A percentile compares a stretch with the other conserved stretches of the same genome.
Conservation (phyloP, 441 rosid species). For the Francoa sonchifolia region DNA sequence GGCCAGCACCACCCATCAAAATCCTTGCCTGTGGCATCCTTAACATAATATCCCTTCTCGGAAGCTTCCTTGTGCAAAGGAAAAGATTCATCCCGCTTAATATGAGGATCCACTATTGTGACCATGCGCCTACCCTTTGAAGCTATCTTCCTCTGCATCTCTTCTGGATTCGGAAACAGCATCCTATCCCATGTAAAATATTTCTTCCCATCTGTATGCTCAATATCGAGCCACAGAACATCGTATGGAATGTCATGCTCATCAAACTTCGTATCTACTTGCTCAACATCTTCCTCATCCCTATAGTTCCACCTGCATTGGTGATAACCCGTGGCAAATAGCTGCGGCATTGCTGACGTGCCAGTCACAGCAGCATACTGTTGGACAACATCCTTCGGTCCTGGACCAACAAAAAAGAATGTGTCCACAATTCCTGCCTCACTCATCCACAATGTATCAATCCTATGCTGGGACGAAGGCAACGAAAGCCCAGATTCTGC, state of each 20-base stretch:
- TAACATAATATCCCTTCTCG: constrained; percentile 71
- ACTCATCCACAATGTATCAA: constrained; percentile 91
- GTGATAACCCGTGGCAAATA: constrained; percentile 87
- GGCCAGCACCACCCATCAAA: constrained; percentile 99
- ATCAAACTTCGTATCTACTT: constrained; percentile 89
- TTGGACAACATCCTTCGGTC: constrained; percentile 82
- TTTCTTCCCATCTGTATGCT: constrained; percentile 87
- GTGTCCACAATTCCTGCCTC: constrained; percentile 96
- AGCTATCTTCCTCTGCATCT: constrained; percentile 82
- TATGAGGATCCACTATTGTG: constrained; percentile 95
- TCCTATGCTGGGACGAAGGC: constrained; percentile 45
- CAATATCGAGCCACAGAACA: constrained; percentile 95
- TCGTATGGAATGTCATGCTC: constrained; percentile 95
- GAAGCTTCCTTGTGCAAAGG: constrained; percentile 76
- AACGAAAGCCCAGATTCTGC: constrained; percentile 53
- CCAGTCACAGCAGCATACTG: constrained; percentile 84
- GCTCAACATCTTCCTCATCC: constrained; percentile 95
- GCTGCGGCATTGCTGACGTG: constrained; percentile 79
- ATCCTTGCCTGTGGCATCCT: constrained; percentile 78
- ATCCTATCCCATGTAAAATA: constrained; percentile 86
- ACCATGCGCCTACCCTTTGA: constrained; percentile 95
- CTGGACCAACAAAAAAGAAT: constrained; percentile 81
- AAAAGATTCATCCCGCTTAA: constrained; percentile 78
- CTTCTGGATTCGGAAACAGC: constrained; percentile 81
- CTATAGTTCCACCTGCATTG: constrained; percentile 98